Evolutionary conservation across 2,329 filamentous ascomycete genomes (phyloP).

Genomic region (Salinomyces thailandicus): DNA sequence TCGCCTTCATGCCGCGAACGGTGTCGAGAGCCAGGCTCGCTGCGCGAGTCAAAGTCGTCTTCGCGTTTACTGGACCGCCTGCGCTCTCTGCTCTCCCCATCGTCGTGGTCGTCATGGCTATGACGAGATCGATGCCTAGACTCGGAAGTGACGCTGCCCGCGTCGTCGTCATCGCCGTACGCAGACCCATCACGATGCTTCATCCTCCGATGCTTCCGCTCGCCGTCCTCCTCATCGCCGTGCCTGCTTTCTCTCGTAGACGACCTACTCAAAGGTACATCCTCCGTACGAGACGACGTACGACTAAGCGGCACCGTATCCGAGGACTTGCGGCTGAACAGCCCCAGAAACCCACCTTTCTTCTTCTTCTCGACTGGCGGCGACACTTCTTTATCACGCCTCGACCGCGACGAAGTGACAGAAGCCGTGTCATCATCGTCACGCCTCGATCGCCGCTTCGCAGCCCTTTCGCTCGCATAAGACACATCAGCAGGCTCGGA

Average conservation of each 20-base stretch:
- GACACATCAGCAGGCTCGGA: slow-evolving; percentile 31
- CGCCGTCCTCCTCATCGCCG: slow-evolving; percentile 34
- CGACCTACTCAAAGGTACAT: slow-evolving; percentile 11
- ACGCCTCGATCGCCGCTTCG: slow-evolving; percentile 31
- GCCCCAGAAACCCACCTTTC: slow-evolving; percentile 35
- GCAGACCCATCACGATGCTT: slow-evolving; percentile 32
- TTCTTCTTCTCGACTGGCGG: slow-evolving; percentile 29
- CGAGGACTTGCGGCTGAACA: slow-evolving; percentile 37
- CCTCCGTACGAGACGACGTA: slow-evolving; percentile 10
- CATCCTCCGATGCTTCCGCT: slow-evolving; percentile 35
- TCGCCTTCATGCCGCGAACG: slow-evolving; percentile 8
- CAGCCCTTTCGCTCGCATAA: slow-evolving; percentile 29
- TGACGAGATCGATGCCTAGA: slow-evolving; percentile 12
- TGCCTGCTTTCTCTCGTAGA: slow-evolving; percentile 15
- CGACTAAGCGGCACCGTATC: slow-evolving; percentile 28
- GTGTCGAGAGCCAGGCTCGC: slow-evolving; percentile 13
- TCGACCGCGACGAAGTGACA: slow-evolving; percentile 30
- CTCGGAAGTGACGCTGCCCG: slow-evolving; percentile 16
- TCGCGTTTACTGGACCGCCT: slow-evolving; percentile 16
- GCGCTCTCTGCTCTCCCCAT: slow-evolving; percentile 16
- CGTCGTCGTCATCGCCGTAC: slow-evolving; percentile 14
- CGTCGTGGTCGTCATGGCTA: slow-evolving; percentile 11
- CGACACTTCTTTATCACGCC: slow-evolving; percentile 30
- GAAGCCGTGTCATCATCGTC: slow-evolving; percentile 35
- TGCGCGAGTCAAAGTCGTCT: slow-evolving; percentile 12